Conservation (phyloP, 2,329 filamentous ascomycete species). For the Calonectria multiphialidica region DNA sequence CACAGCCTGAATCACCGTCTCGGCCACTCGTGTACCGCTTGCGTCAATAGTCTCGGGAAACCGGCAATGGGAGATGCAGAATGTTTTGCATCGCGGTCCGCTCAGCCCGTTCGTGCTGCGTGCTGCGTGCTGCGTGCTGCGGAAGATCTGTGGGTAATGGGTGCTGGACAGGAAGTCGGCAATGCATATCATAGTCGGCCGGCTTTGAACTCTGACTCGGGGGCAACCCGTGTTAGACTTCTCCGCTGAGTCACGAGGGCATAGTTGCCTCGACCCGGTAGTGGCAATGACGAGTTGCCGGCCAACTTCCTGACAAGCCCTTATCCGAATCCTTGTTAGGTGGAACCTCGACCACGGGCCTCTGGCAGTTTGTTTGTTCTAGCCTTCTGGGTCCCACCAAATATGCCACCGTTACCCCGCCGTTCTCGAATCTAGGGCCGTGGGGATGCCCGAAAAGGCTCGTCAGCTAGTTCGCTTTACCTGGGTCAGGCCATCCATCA, state of each 20-base stretch:
- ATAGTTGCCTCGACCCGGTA: background rate
- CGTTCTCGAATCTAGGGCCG: slow-evolving; percentile 40
- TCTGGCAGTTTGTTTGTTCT: slow-evolving; percentile 31
- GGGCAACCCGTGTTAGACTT: background rate
- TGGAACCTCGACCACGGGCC: slow-evolving; percentile 31
- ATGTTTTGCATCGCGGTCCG: background rate
- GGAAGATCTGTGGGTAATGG: background rate
- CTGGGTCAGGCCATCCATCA: slow-evolving; percentile 44
- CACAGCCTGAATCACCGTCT: slow-evolving; percentile 16
- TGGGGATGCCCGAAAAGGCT: slow-evolving; percentile 40
- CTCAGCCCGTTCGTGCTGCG: background rate
- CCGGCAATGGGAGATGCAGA: slow-evolving; percentile 9
- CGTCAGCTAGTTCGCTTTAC: slow-evolving; percentile 36
- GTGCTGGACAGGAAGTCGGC: background rate
- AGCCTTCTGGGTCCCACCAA: slow-evolving; percentile 38
- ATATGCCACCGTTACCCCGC: slow-evolving; percentile 42
- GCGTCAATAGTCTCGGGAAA: slow-evolving; percentile 27
- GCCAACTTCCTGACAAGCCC: background rate
- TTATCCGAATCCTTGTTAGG: slow-evolving; percentile 17
- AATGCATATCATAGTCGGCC: background rate
- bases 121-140: background rate
- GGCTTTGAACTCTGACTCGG: background rate
- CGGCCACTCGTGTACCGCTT: slow-evolving; percentile 11
- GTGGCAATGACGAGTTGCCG: background rate
- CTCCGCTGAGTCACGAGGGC: background rate